phyloP scores from a whole-genome alignment of 768 basidiomycete species.

The Nevesoporus exiguus region DNA sequence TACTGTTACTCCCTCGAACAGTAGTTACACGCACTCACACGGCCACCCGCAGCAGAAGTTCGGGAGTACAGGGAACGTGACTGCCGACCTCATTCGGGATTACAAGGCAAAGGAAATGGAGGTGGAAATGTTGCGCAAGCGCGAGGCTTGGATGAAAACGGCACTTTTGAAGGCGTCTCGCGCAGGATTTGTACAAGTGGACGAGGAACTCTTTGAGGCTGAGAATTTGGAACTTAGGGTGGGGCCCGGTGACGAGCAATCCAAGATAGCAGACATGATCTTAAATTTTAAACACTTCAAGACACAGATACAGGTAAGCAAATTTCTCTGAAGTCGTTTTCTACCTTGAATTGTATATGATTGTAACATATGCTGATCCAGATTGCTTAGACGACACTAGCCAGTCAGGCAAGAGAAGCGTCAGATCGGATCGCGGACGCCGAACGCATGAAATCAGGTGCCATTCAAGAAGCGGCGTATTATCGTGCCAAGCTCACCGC shows the following conservation, averaged over 20 bases:
- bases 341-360: neutral
- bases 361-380: constrained; percentile 9
- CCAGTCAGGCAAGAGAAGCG: constrained; percentile 69
- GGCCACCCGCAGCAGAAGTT: constrained; percentile 33
- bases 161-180: constrained; percentile 72
- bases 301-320: constrained; percentile 77
- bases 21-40: constrained; percentile 46
- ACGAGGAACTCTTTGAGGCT: constrained; percentile 45
- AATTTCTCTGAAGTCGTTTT: neutral
- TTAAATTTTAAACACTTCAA: constrained; percentile 86
- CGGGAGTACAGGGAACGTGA: constrained; percentile 63
- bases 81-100: constrained; percentile 75
- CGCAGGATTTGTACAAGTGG: constrained; percentile 70
- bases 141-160: constrained; percentile 83
- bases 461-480: constrained; percentile 91
- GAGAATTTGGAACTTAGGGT: constrained; percentile 34
- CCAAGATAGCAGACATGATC: constrained; percentile 63
- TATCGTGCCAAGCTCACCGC: constrained; percentile 94
- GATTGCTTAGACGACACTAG: constrained; percentile 55
- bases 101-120: constrained; percentile 81
- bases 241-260: constrained; percentile 40
- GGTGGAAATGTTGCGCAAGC: constrained; percentile 68
- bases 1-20: constrained; percentile 44
- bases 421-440: constrained; percentile 79
- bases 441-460: constrained; percentile 70